Base-by-base conservation (phyloP, 345 rosid genomes). In the Gossypium herbaceum region DNA sequence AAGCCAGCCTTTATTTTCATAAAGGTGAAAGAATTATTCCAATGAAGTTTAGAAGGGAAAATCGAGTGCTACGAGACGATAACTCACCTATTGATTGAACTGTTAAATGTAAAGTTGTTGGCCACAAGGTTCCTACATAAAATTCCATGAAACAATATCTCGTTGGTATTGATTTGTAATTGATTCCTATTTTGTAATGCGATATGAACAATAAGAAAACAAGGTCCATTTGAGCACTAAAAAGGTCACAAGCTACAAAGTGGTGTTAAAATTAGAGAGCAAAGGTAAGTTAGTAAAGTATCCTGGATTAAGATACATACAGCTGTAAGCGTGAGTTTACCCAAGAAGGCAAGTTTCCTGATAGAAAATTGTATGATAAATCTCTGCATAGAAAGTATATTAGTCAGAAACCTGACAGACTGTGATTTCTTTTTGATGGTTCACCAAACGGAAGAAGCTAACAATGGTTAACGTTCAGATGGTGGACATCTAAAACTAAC, bases 331-430 rank as follows among this genome's bases (percentile, higher is more conserved):
- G 54, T 71, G 77, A 58, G 55, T 64, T 41, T 68, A 84, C 71
- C 87, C 87, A 84, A 11, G 83, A 69, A 8, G 85, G 87, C 65
- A 84, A 78, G 34, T 52, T 56, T 72, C 85, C 87, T 22, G 77
- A 59, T 45, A 84, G 82, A 27, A 59, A 66, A 76, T 84, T 84
- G 76, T 76, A 80, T 4, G 87, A 82, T 61, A 84, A 68, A 72
- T 84, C 87, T 78, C 87, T 82, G 87, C 81, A 75, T 15, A 20
- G 34, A 45, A 39, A 63, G 39, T 7, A 55, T 7, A 71, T 71
- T 19, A 19, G 19, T 11, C 41, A 39, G 4, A n/a, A 71, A 54
- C 17, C 17, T 4, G 41, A 44, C 12, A 71, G n/a, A n/a, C 13
- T 69, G 24, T 16, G 17, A 16, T 29, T 51, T 9, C 43, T 20